A percentile compares a stretch with the other conserved stretches of the same genome.
Conservation (phyloP, 345 rosid species). For the Arabis alpina region DNA sequence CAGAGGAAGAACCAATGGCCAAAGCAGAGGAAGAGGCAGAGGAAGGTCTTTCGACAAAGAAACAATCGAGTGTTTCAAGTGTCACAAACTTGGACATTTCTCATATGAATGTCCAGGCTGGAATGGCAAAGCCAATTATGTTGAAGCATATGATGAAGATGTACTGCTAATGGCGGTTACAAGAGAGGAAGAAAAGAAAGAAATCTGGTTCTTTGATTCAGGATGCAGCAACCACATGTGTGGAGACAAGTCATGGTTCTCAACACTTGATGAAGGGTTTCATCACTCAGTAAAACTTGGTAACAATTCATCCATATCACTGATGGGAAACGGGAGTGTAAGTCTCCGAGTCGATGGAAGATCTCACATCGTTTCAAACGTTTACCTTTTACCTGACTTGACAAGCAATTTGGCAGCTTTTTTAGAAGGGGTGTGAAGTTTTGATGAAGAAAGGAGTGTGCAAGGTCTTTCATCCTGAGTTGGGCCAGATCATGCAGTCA, state of each 20-base stretch:
- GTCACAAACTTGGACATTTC: conserved; percentile 23
- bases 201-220: conserved; percentile 1
- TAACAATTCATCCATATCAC: neutral
- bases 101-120: conserved; percentile 1
- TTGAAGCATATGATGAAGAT: neutral
- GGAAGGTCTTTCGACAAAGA: neutral
- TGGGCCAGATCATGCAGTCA: neutral
- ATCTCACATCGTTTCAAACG: neutral
- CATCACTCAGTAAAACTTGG: neutral
- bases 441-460: neutral
- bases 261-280: neutral
- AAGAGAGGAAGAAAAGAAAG: neutral
- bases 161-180: conserved; percentile 11
- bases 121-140: neutral
- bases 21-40: conserved; percentile 1
- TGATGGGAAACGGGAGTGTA: neutral
- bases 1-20: neutral
- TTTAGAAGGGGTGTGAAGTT: neutral
- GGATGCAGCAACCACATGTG: conserved; percentile 28
- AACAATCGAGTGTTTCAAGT: neutral
- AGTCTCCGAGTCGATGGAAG: neutral
- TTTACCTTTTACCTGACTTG: neutral
- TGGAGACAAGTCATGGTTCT: neutral
- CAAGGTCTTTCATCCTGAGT: neutral
- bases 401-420: conserved; percentile 9